Evolutionary conservation across 2,329 filamentous ascomycete species (phyloP).

Genomic region (Fusarium mundagurra): DNA sequence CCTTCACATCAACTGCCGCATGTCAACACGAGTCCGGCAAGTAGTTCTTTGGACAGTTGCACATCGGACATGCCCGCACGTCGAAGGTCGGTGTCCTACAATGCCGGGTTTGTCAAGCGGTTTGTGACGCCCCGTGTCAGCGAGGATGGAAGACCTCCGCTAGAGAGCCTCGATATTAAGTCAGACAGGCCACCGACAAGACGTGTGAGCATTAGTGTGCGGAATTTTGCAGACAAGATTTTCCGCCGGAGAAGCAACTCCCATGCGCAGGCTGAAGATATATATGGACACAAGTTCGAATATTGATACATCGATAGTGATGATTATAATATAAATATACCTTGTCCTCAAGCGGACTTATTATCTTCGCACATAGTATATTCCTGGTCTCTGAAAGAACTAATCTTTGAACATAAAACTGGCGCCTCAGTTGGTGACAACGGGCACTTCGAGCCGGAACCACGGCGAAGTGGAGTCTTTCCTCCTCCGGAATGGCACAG

Average conservation of each 20-base stretch:
- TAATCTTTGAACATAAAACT: background rate
- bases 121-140: constrained; percentile 39
- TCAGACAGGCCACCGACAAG: constrained; percentile 38
- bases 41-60: constrained; percentile 26
- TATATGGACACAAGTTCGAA: constrained; percentile 39
- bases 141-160: constrained; percentile 38
- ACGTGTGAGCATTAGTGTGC: constrained; percentile 43
- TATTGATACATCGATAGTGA: constrained; percentile 33
- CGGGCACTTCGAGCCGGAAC: constrained; percentile 12
- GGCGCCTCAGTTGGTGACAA: background rate
- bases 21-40: constrained; percentile 28
- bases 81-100: constrained; percentile 41
- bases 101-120: constrained; percentile 38
- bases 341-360: constrained; percentile 6
- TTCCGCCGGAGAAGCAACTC: constrained; percentile 45
- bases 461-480: constrained; percentile 24
- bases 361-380: background rate
- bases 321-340: constrained; percentile 37
- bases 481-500: constrained; percentile 13
- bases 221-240: constrained; percentile 43
- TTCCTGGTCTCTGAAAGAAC: background rate
- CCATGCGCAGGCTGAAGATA: constrained; percentile 39
- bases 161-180: constrained; percentile 33
- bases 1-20: constrained; percentile 25
- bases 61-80: constrained; percentile 33